Percentiles rank a stretch among this genome's conserved stretches.
Conservation (phyloP, 495 filamentous ascomycete species). For the Neurospora sp. region DNA sequence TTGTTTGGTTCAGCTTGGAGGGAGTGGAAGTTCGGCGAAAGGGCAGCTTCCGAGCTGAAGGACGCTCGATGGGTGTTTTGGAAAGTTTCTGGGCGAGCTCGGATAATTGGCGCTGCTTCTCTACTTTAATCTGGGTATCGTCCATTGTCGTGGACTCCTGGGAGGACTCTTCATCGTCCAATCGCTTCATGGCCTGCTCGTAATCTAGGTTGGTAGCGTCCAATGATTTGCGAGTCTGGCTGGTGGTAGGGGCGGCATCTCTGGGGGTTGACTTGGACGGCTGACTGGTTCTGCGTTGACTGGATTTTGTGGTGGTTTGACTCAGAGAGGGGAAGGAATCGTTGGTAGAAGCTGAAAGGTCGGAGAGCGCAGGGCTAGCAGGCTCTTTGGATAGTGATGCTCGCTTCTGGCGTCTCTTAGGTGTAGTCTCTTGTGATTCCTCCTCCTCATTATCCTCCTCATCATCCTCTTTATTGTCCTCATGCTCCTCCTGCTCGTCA, state of each 20-base stretch:
- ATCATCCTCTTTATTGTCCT: constrained; percentile 1
- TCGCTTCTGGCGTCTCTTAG: neutral
- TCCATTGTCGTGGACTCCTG: neutral
- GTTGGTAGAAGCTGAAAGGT: constrained; percentile 7
- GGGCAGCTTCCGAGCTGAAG: constrained; percentile 1
- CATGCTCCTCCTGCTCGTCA: neutral
- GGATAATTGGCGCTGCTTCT: neutral
- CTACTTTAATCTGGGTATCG: neutral
- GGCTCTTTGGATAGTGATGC: constrained; percentile 4
- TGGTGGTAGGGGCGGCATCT: constrained; percentile 3
- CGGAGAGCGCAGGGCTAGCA: constrained; percentile 5
- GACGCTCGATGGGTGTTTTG: constrained; percentile 17
- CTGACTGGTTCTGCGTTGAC: neutral
- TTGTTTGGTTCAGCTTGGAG: neutral
- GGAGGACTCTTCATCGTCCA: constrained; percentile 19
- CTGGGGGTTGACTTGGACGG: constrained; percentile 2
- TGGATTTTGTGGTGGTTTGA: constrained; percentile 6
- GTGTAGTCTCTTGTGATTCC: neutral
- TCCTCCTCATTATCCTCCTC: neutral
- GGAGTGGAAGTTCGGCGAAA: neutral
- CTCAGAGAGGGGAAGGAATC: constrained; percentile 27
- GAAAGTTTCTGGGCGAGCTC: constrained; percentile 5
- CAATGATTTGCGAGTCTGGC: constrained; percentile 12
- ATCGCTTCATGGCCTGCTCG: constrained; percentile 23
- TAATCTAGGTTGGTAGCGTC: constrained; percentile 19